These are phyloP conservation scores for Fonsecaea nubica DNA, from an alignment of 2,329 filamentous ascomycete genomes.

Conservation along the genomic window DNA sequence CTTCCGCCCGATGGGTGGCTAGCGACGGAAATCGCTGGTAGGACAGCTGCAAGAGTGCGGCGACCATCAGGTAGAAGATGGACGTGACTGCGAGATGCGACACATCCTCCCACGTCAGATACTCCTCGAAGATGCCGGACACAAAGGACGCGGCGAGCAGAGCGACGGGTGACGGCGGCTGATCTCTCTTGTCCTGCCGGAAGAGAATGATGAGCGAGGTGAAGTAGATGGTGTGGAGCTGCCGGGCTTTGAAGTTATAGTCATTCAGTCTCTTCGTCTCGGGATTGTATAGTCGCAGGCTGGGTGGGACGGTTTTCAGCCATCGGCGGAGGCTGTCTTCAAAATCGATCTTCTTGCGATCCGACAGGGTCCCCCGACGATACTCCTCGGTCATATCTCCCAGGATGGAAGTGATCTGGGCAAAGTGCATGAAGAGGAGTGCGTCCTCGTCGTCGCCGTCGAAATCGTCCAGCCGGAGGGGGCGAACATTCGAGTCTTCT, in stretches of 20 bases:
- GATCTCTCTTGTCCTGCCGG: slow-evolving; percentile 25
- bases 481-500: slow-evolving; percentile 33
- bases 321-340: slow-evolving; percentile 46
- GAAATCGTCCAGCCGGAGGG: slow-evolving; percentile 31
- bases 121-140: slow-evolving; percentile 35
- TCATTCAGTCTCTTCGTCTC: slow-evolving; percentile 21
- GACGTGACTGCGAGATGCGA: slow-evolving; percentile 29
- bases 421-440: slow-evolving; percentile 34
- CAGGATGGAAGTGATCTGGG: slow-evolving; percentile 33
- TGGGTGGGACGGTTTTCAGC: slow-evolving; percentile 41
- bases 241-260: slow-evolving; percentile 32
- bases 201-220: slow-evolving; percentile 33
- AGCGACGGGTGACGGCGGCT: slow-evolving; percentile 26
- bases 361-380: slow-evolving; percentile 41
- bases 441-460: slow-evolving; percentile 28
- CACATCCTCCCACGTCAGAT: slow-evolving; percentile 32
- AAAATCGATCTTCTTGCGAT: slow-evolving; percentile 37
- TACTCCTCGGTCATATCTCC: slow-evolving; percentile 34
- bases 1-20: slow-evolving; percentile 20
- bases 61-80: slow-evolving; percentile 36
- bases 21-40: slow-evolving; percentile 33
- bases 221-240: slow-evolving; percentile 35
- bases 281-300: slow-evolving; percentile 27
- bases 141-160: slow-evolving; percentile 34
- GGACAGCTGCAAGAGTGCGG: slow-evolving; percentile 32